These are phyloP conservation scores for Cicer yamashitae DNA, from an alignment of 306 rosid genomes.

Conservation along the genomic window DNA sequence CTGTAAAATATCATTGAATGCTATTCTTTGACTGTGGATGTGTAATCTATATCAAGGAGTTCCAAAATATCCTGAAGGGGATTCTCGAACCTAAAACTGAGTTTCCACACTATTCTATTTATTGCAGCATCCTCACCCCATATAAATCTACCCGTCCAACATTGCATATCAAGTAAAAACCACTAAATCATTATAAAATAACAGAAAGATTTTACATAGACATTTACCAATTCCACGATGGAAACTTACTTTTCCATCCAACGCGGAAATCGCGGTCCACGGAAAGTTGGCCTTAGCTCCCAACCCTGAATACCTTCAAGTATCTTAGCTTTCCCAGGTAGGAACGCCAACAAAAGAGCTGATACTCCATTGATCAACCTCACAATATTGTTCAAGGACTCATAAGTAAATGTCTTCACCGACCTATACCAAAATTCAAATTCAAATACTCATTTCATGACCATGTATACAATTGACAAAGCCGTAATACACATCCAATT, in stretches of 20 bases:
- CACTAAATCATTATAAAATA: neutral
- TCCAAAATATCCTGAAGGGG: neutral
- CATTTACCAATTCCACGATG: neutral
- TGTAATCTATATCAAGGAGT: neutral
- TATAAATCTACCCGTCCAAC: neutral
- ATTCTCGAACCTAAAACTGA: too few species aligned
- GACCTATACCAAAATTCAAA: constrained; percentile 66
- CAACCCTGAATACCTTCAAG: constrained; percentile 95
- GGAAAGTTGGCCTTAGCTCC: constrained; percentile 89
- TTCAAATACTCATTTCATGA: constrained; percentile 17
- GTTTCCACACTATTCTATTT: neutral
- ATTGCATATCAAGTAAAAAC: constrained; percentile 13
- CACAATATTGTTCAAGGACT: constrained; percentile 74
- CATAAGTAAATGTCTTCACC: constrained; percentile 85
- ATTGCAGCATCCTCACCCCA: neutral
- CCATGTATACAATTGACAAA: neutral
- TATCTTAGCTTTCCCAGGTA: constrained; percentile 77
- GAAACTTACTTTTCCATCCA: constrained; percentile 90
- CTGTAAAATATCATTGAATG: neutral
- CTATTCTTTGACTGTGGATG: neutral
- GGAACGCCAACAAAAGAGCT: constrained; percentile 67
- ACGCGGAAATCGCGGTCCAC: constrained; percentile 87
- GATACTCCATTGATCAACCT: constrained; percentile 89
- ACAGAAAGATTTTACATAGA: constrained; percentile 6
- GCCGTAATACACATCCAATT: neutral